Base-by-base conservation (phyloP, 257 asterid species). In the Mitragyna speciosa region DNA sequence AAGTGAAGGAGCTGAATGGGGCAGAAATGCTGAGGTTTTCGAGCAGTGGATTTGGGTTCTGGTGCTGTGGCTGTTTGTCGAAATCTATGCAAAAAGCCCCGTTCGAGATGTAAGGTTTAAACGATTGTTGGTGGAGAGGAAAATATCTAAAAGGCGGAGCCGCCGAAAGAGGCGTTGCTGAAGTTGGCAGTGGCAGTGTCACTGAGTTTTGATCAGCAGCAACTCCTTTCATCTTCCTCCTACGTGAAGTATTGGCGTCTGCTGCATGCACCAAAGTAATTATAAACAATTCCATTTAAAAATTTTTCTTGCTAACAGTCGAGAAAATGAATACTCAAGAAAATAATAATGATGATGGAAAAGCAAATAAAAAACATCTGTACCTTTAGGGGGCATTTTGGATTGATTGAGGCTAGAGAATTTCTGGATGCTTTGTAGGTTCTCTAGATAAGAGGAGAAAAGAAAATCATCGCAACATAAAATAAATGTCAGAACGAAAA, bases 191-290 rank as follows among this genome's bases (percentile, higher is more conserved):
- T 61, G 66, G 67, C 67, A n/a, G 17, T n/a, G 36, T 7, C 36
- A 61, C 68, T 61, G 4, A 5, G 10, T 16, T 6, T 28, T 14
- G 22, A 12, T 8, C 10, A 76, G 71, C 28, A 24, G 26, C 83
- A 54, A 76, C 77, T 31, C 81, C 87, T 75, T 81, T 87, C 87
- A 82, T 68, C 81, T 87, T 89, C 75, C 90, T 82, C 78, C 86
- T 87, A 39, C 86, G 77, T 4, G 85, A 24, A 36, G 43, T 68
- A 20, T 26, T 77, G 11, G 68, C 79, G 17, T 49, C 84, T 76
- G 83, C 77, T 47, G 17, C 31, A 70, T 52, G 70, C 59, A n/a
- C 22, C 41, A 4, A 28, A 28, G 19, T 14, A 11, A 28, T 20
- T 14, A 56, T 6, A 56, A 28, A 14, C 39, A 64, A 64, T 64